A percentile compares a stretch with the other conserved stretches of the same genome.
Evolutionary conservation across 495 filamentous ascomycete species (phyloP).

Genomic region (Tuber calosporum): DNA sequence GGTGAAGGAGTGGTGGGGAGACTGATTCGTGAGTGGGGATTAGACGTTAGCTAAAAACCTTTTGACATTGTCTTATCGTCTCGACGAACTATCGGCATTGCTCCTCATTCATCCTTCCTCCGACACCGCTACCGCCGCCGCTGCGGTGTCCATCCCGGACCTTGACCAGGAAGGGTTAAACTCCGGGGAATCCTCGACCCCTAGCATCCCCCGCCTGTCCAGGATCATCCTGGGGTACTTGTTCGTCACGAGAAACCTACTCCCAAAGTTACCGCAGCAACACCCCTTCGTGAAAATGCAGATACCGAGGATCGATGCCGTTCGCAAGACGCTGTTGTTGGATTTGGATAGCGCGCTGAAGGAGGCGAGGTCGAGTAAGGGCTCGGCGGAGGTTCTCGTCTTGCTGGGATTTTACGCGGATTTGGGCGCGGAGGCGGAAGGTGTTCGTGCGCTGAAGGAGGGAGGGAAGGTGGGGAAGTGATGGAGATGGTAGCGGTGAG

Average conservation of each 20-base stretch:
- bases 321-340: constrained; percentile 71
- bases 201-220: constrained; percentile 44
- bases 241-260: constrained; percentile 43
- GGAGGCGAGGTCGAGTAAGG: constrained; percentile 53
- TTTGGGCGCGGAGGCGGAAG: constrained; percentile 66
- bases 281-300: constrained; percentile 62
- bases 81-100: constrained; percentile 66
- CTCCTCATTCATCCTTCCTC: constrained; percentile 50
- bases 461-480: constrained; percentile 26
- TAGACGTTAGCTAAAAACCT: constrained; percentile 54
- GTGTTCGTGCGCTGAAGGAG: constrained; percentile 61
- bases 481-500: background rate
- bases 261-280: constrained; percentile 45
- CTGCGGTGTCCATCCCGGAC: background rate
- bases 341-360: constrained; percentile 75
- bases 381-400: constrained; percentile 56
- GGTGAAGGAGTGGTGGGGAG: background rate
- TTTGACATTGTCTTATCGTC: constrained; percentile 61
- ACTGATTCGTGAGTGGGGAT: background rate
- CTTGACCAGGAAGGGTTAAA: background rate
- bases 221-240: constrained; percentile 46
- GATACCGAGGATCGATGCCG: constrained; percentile 51
- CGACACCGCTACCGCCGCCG: background rate
- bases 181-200: background rate
- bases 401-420: constrained; percentile 69